Base-by-base conservation (phyloP, 2,329 filamentous ascomycete genomes). In the Claviceps capensis region DNA sequence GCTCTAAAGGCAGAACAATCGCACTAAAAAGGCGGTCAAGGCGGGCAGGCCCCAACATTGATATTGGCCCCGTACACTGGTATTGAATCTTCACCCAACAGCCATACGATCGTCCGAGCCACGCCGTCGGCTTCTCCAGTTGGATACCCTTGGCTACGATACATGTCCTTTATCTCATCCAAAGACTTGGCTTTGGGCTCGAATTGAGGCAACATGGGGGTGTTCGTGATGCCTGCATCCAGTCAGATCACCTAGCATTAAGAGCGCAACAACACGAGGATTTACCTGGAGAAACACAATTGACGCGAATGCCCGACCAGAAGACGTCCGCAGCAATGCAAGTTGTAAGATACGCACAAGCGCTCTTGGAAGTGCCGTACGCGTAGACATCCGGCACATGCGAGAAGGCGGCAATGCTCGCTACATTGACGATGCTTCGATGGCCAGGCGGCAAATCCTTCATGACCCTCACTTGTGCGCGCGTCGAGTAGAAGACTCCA, bases 371-470 rank as follows among this genome's bases (percentile, higher is more conserved):
- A 13, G 49, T 51, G 49, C 42, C 26, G 22, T 51, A 51, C 1
- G 49, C 49, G 36, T 46, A 51, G 6, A 51, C 49, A 30, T 51
- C 49, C 19, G 49, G 49, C n/a, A 51, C 41, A 16, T 51, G 49
- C 5, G 42, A 51, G 5, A 51, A 51, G n/a, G 49, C 34, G 5
- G 49, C 30, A 14, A 51, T 46, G 30, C 49, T 51, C 19, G 49
- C 49, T 22, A 51, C 42, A 13, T 51, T 51, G 42, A 51, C 49
- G 42, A 51, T 51, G 42, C 49, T 51, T 43, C 49, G 49, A 5
- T 38, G 36, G 6, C 17, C 17, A 7, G 4, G 9, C 11, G 49
- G 42, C 42, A 51, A 30, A 14, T 51, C 42, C 42, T 23, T 51
- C 49, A 51, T 51, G 14, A 22, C 49, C n/a, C 26, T 17, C 34